A percentile compares a stretch with the other conserved stretches of the same genome.
Evolutionary conservation across 2,329 filamentous ascomycete genomes (phyloP).

Genomic region (Bimuria novae-zelandiae): DNA sequence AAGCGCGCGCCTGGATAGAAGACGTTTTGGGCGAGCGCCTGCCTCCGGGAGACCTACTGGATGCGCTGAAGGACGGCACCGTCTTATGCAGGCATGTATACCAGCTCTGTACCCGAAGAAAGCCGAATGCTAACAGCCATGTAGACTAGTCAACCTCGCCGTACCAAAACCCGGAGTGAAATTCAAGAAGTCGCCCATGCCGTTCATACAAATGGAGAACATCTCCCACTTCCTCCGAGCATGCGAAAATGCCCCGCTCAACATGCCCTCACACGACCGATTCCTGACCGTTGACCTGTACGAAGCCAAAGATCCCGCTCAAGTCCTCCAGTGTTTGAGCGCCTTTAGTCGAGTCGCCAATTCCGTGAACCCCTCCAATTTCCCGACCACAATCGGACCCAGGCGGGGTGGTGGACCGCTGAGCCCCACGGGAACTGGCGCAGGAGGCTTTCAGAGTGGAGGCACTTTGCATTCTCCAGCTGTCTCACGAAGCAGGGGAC

Average conservation of each 20-base stretch:
- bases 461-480: conserved; percentile 32
- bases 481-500: conserved; percentile 44
- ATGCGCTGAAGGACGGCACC: conserved; percentile 86
- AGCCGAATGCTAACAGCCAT: conserved; percentile 9
- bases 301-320: conserved; percentile 92
- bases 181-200: conserved; percentile 92
- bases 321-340: conserved; percentile 89
- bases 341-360: conserved; percentile 90
- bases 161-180: conserved; percentile 77
- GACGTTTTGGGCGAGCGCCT: conserved; percentile 74
- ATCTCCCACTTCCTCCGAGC: conserved; percentile 93
- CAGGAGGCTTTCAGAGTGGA: conserved; percentile 26
- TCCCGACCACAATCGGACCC: conserved; percentile 76
- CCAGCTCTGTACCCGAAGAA: too few species aligned
- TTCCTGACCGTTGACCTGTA: conserved; percentile 97
- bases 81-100: conserved; percentile 82
- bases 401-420: conserved; percentile 59
- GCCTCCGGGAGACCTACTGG: conserved; percentile 75
- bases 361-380: conserved; percentile 70
- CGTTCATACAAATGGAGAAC: conserved; percentile 99
- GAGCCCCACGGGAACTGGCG: conserved; percentile 42
- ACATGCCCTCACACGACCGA: conserved; percentile 88
- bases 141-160: conserved; percentile 79
- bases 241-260: conserved; percentile 82
- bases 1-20: conserved; percentile 86